Base-by-base conservation (phyloP, 805 yeast species). In the Wickerhamiella lipophila region DNA sequence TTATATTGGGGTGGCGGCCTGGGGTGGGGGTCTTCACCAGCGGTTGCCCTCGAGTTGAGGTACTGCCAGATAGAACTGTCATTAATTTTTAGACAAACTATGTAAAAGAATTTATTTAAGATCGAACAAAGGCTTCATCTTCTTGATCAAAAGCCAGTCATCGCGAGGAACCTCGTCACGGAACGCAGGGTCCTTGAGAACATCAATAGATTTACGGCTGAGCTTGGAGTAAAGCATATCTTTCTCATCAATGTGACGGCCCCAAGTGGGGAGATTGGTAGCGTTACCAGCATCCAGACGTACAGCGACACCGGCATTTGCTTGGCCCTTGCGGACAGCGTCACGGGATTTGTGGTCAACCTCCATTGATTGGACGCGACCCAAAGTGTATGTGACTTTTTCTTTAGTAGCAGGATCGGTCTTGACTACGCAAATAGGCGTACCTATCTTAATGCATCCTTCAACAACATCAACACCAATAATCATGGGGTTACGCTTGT, bases 401-500 rank as follows among this genome's bases (percentile, higher is more conserved):
- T 79, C 79, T 55, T 84, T 83, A 0, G 96, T 85, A 15, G 73
- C 74, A 39, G 96, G 95, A 63, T 89, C 96, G 39, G 72, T 70
- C 66, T 86, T 87, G 42, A 92, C 96, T 23, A 89, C 87, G 71
- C 95, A 82, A 52, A 92, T 85, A 54, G 99, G 98, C 5, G 98
- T 88, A 51, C 98, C 98, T 39, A 83, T 67, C 54, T 88, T 78
- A 39, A 92, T 75, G 42, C 82, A 72, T 61, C 99, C 99, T 64
- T 92, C 97, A 41, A 77, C 66, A 52, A 92, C 95, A 64, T 92
- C 99, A 51, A 92, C 97, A 78, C 99, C 99, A 62, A 92, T 84
- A 63, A 92, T 88, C 97, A 92, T 92, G 54, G 99, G 99, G 66
- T 88, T 86, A 70, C 98, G 84, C 72, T 89, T 89, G 79, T 92